Evolutionary conservation across 345 rosid genomes (phyloP).

Genomic region (Bruguiera gymnorhiza): DNA sequence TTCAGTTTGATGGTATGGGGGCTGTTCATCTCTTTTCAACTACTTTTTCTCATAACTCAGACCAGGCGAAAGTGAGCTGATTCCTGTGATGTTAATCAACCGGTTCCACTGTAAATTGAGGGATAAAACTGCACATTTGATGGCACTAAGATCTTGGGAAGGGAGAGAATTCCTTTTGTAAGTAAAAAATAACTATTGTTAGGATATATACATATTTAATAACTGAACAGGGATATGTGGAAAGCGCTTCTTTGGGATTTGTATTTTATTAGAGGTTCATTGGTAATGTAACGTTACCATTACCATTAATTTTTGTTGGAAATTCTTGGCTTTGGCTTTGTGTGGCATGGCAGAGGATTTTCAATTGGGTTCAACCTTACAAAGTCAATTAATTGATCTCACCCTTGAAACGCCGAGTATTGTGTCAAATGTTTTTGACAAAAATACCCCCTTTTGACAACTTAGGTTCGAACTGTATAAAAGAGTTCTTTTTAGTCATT

Average conservation of each 20-base stretch:
- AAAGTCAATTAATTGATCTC: no score
- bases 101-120: slow-evolving; percentile 37
- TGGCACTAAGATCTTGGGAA: slow-evolving; percentile 34
- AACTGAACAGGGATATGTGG: slow-evolving; percentile 35
- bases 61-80: slow-evolving; percentile 23
- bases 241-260: slow-evolving; percentile 31
- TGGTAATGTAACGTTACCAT: slow-evolving; percentile 13
- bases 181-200: slow-evolving; percentile 41
- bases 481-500: no score
- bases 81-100: slow-evolving; percentile 33
- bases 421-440: no score
- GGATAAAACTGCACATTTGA: slow-evolving; percentile 28
- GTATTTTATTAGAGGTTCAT: slow-evolving; percentile 24
- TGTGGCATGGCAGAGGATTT: no score
- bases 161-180: slow-evolving; percentile 39
- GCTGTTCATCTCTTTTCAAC: slow-evolving; percentile 20
- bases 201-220: slow-evolving; percentile 25
- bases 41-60: slow-evolving; percentile 22
- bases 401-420: no score
- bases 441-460: no score
- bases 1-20: slow-evolving; percentile 28
- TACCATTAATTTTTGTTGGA: slow-evolving; percentile 16
- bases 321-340: not conserved
- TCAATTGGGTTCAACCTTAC: no score
- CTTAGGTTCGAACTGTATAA: no score